Conservation (phyloP, 352 stramenopile species). For the Pythium phragmiticola region DNA sequence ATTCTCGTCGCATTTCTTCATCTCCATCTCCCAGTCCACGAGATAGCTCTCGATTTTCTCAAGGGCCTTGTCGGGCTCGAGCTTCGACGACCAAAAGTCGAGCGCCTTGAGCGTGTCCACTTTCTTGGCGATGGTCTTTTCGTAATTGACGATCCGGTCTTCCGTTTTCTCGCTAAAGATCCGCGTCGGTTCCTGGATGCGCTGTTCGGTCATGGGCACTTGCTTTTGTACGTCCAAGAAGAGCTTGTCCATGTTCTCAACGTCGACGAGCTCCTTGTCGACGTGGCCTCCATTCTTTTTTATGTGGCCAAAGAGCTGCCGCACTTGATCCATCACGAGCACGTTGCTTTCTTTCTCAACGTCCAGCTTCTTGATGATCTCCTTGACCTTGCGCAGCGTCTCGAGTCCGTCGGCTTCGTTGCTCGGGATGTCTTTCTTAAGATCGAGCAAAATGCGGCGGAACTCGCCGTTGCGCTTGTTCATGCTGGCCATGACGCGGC, state of each 20-base stretch:
- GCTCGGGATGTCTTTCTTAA: conserved; percentile 80
- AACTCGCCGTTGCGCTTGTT: conserved; percentile 86
- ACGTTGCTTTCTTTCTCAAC: conserved; percentile 64
- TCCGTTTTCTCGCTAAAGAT: conserved; percentile 92
- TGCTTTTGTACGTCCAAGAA: conserved; percentile 81
- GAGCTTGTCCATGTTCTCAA: conserved; percentile 84
- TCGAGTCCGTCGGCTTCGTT: conserved; percentile 80
- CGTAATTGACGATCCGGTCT: conserved; percentile 92
- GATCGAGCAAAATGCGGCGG: conserved; percentile 70
- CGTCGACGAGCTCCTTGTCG: conserved; percentile 79
- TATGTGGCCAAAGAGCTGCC: conserved; percentile 73
- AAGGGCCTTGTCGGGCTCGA: conserved; percentile 75
- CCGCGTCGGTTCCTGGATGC: conserved; percentile 73
- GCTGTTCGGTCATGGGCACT: conserved; percentile 72
- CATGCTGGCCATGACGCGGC: conserved; percentile 75
- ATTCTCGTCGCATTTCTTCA: conserved; percentile 91
- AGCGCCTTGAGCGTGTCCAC: conserved; percentile 77
- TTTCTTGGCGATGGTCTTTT: conserved; percentile 87
- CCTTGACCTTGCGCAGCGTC: conserved; percentile 79
- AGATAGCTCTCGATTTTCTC: conserved; percentile 86
- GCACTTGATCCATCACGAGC: conserved; percentile 75
- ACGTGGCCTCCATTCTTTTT: conserved; percentile 79
- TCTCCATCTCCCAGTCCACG: conserved; percentile 86
- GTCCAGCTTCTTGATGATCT: conserved; percentile 82
- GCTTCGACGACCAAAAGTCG: conserved; percentile 81